phyloP scores from a whole-genome alignment of 305 asterid species.

The Fraxinus platypoda region DNA sequence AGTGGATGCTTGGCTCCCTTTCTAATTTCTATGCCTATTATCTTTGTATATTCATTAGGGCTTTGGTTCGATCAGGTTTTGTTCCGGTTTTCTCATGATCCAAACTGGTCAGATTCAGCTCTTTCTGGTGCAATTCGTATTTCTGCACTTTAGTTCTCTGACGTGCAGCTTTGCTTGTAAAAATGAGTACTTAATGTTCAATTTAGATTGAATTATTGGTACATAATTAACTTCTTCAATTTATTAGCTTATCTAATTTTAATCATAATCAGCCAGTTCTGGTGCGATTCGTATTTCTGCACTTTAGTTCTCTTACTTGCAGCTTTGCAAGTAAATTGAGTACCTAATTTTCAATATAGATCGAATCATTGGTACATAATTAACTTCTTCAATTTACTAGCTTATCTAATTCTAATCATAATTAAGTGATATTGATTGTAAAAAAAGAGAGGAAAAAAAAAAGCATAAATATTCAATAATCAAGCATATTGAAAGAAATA shows the following conservation, averaged over 20 bases:
- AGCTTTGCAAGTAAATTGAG: not conserved
- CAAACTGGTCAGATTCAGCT: not conserved
- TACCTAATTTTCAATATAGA: not conserved
- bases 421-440: not conserved
- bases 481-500: not conserved
- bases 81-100: not conserved
- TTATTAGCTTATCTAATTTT: not conserved
- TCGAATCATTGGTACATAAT: not conserved
- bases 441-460: not conserved
- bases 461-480: not conserved
- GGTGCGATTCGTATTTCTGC: not conserved
- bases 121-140: not conserved
- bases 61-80: not conserved
- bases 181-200: not conserved
- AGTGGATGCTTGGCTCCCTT: not conserved
- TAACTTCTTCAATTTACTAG: not conserved
- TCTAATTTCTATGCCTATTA: not conserved
- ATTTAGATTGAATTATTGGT: not conserved
- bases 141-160: not conserved
- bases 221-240: not conserved
- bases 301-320: not conserved
- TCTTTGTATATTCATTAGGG: not conserved
- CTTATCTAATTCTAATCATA: not conserved
- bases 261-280: not conserved
- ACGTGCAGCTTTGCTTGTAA: not conserved